Conservation (phyloP, 305 asterid genomes). For the Andrographis paniculata region DNA sequence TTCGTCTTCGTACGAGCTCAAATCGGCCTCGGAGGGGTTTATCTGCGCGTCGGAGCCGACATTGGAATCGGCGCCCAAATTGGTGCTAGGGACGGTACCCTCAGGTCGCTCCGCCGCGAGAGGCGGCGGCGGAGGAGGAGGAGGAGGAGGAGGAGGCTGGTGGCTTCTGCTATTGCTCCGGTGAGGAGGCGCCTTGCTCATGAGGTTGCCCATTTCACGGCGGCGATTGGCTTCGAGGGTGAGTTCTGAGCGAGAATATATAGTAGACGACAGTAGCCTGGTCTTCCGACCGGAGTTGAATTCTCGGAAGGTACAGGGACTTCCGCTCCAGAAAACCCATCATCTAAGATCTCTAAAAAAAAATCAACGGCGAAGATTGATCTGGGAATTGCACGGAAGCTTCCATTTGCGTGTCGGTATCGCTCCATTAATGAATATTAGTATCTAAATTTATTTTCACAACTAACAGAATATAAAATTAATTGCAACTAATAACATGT, state of each 20-base stretch:
- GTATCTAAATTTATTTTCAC: too few relatives aligned
- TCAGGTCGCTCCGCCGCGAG: too few relatives aligned
- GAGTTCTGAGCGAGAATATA: background rate
- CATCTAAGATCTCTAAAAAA: too few relatives aligned
- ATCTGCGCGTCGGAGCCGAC: constrained; percentile 4
- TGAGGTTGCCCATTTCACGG: constrained; percentile 36
- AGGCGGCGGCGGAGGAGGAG: constrained; percentile 9
- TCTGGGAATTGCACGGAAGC: too few relatives aligned
- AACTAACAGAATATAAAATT: too few relatives aligned
- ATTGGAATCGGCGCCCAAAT: constrained; percentile 14
- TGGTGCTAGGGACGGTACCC: constrained; percentile 5
- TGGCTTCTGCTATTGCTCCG: constrained; percentile 18
- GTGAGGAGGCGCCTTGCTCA: constrained; percentile 25
- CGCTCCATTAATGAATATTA: too few relatives aligned
- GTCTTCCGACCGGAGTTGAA: too few relatives aligned
- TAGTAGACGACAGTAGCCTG: background rate
- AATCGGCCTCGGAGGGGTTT: constrained; percentile 24
- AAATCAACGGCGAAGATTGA: too few relatives aligned
- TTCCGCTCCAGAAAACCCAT: too few relatives aligned
- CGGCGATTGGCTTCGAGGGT: background rate
- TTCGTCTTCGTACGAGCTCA: constrained; percentile 61
- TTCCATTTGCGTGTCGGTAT: too few relatives aligned
- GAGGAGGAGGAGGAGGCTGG: constrained; percentile 13
- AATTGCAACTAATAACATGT: too few relatives aligned
- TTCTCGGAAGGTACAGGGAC: too few relatives aligned